Evolutionary conservation across 495 filamentous ascomycete genomes (phyloP), one percentile per base, ranked within the genome.

Genomic region (Aspergillus sclerotiicarbonarius): DNA sequence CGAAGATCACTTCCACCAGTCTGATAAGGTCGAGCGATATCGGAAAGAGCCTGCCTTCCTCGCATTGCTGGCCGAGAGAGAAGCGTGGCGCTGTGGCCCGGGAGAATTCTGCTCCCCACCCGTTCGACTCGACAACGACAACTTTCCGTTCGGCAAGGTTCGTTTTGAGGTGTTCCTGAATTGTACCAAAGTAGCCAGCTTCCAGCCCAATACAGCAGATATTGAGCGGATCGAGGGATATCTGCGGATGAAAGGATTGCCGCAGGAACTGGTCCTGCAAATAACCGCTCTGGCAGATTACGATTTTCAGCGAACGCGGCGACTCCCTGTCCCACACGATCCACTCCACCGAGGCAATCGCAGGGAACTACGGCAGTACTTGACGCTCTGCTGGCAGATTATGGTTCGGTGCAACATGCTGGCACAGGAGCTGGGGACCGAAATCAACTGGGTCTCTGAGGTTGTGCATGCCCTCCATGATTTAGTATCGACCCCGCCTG

Each of bases 401-500:
- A 10, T 67, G 18, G 55, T 67, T n/a, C 56, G 55, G n/a, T 65
- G 62, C 49, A 54, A 62, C 21, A 65, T 61, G 65, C 60, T 66
- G 54, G 60, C 63, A 18, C 54, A 57, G 8, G 63, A 49, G 33
- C 18, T 64, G 21, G 61, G 45, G 12, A 43, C 56, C 2, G 41
- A 33, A 19, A 47, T 55, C 18, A 12, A 37, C 6, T 53, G 51
- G 51, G 39, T 19, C 8, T 13, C 20, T 0, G 30, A 41, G 32
- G 33, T 53, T 6, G 13, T 41, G 4, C 5, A 41, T 13, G 37
- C 37, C 1, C 9, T 41, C 4, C 7, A 2, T 15, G n/a, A n/a
- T 1, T 4, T 41, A 4, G 37, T 41, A 3, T n/a, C 37, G 6
- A 2, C 2, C 37, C 37, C 37, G 1, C 37, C 37, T 6, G 37